A percentile compares a stretch with the other conserved stretches of the same genome.
Evolutionary conservation across 768 basidiomycete species (phyloP).

Genomic region (Mrakia gelida): DNA sequence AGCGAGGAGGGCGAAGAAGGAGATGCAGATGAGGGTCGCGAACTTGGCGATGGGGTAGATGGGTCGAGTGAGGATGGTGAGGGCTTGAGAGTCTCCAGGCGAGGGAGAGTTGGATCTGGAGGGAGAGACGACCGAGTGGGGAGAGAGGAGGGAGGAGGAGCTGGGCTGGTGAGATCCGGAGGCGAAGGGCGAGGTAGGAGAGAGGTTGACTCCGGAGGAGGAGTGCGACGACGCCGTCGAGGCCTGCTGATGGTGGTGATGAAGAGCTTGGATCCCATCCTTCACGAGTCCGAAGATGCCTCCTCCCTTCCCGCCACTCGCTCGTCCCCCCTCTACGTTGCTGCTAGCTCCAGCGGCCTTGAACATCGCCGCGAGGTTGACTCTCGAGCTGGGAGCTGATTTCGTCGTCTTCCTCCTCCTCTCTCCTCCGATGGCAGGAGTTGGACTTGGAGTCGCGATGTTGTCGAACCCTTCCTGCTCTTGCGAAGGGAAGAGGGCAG

Average conservation of each 20-base stretch:
- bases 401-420: slow-evolving; percentile 7
- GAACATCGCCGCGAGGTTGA: slow-evolving; percentile 22
- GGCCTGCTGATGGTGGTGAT: slow-evolving; percentile 1
- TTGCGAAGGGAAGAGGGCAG: neutral
- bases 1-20: slow-evolving; percentile 14
- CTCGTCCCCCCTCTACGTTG: neutral
- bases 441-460: neutral
- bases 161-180: neutral
- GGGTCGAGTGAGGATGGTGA: slow-evolving; percentile 21
- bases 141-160: neutral
- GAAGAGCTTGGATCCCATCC: neutral
- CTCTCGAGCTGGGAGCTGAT: slow-evolving; percentile 26
- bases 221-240: neutral
- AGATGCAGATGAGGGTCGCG: slow-evolving; percentile 18
- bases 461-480: neutral
- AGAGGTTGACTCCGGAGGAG: neutral
- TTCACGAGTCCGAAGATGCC: slow-evolving; percentile 7
- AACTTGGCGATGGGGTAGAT: slow-evolving; percentile 21
- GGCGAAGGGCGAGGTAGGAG: neutral
- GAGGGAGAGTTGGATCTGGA: neutral
- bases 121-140: neutral
- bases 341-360: neutral
- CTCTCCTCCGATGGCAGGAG: slow-evolving; percentile 3
- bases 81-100: neutral
- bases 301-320: neutral